Evolutionary conservation across 2,329 filamentous ascomycete genomes (phyloP).

Genomic region (Setomelanomma holmii): DNA sequence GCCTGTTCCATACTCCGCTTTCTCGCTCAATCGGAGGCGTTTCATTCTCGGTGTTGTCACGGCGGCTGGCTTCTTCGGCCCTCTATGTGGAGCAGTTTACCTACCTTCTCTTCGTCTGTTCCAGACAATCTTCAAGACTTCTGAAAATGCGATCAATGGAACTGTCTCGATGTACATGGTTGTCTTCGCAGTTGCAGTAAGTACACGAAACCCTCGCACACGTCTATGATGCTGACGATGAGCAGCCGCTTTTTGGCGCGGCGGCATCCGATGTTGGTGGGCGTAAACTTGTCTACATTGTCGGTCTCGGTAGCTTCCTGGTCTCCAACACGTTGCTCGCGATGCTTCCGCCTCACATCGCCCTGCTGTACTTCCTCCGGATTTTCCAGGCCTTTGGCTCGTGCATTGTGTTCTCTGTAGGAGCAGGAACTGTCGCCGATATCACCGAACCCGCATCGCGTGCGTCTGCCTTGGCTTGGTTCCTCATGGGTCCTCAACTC

Average conservation of each 20-base stretch:
- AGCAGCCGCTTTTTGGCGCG: constrained; percentile 52
- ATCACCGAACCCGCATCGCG: constrained; percentile 50
- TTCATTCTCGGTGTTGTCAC: constrained; percentile 52
- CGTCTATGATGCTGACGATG: constrained; percentile 10
- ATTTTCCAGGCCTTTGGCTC: constrained; percentile 54
- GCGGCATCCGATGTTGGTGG: constrained; percentile 51
- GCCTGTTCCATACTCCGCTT: constrained; percentile 47
- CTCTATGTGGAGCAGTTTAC: constrained; percentile 55
- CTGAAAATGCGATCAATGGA: constrained; percentile 49
- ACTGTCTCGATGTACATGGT: constrained; percentile 57
- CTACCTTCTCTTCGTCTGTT: constrained; percentile 52
- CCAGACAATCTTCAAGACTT: constrained; percentile 46
- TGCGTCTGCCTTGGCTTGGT: constrained; percentile 52
- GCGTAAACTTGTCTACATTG: constrained; percentile 51
- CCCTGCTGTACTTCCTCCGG: constrained; percentile 49
- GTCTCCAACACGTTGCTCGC: constrained; percentile 51
- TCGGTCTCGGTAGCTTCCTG: constrained; percentile 51
- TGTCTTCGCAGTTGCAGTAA: constrained; percentile 51
- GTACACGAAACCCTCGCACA: neutral
- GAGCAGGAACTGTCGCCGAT: constrained; percentile 55
- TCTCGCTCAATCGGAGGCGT: constrained; percentile 43
- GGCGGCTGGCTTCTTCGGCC: constrained; percentile 53
- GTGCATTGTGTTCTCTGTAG: constrained; percentile 53
- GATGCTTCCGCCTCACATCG: constrained; percentile 48
- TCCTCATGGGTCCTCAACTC: constrained; percentile 54